Conservation (phyloP, 2,329 filamentous ascomycete species). For the Diaporthe humulicola region DNA sequence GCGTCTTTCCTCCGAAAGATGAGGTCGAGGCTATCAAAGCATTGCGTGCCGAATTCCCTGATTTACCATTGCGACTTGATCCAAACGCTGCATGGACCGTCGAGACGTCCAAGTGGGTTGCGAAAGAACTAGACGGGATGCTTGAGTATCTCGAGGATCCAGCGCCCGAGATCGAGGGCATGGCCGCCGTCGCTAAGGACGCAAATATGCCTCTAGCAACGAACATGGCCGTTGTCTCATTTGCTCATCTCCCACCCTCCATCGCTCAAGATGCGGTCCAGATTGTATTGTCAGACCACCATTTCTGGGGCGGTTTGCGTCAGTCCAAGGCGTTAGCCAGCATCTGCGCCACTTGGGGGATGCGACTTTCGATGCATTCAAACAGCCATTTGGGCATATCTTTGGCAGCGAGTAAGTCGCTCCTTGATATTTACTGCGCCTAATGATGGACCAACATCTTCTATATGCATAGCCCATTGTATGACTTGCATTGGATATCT, state of each 20-base stretch:
- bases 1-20: constrained; percentile 55
- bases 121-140: constrained; percentile 45
- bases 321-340: constrained; percentile 54
- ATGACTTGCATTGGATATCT: too few relatives aligned
- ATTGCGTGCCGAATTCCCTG: constrained; percentile 53
- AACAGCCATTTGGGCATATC: constrained; percentile 59
- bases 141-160: constrained; percentile 57
- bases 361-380: constrained; percentile 58
- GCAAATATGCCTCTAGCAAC: constrained; percentile 57
- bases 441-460: accelerated
- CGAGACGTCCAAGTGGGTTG: constrained; percentile 54
- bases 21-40: constrained; percentile 56
- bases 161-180: constrained; percentile 55
- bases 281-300: constrained; percentile 56
- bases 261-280: constrained; percentile 56
- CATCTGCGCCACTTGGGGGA: constrained; percentile 55
- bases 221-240: constrained; percentile 59
- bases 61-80: constrained; percentile 52
- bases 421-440: too few relatives aligned
- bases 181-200: constrained; percentile 57
- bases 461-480: too few relatives aligned
- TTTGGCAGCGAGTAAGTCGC: constrained; percentile 51
- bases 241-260: constrained; percentile 53
- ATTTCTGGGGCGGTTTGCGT: constrained; percentile 59
- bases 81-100: constrained; percentile 56